Percentiles rank a stretch among this genome's conserved stretches.
phyloP scores from a whole-genome alignment of 208 protist species.

The Blastocrithidia nonstop region DNA sequence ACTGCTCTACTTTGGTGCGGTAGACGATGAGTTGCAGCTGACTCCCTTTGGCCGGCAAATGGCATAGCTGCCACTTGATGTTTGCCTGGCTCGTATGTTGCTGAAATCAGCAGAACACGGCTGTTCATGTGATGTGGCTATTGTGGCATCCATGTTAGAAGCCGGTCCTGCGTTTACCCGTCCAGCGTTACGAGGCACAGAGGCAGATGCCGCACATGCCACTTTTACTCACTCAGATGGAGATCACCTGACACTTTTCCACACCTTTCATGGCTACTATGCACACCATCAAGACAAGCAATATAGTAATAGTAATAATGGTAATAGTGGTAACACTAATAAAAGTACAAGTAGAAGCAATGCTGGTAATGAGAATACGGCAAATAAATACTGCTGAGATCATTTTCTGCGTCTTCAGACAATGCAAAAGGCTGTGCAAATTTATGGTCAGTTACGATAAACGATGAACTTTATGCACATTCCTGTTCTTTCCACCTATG shows the following conservation, averaged over 20 bases:
- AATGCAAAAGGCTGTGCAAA: constrained; percentile 46
- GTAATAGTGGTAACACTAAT: too few relatives aligned
- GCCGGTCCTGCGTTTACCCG: constrained; percentile 49
- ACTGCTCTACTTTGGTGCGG: constrained; percentile 95
- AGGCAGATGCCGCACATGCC: constrained; percentile 25
- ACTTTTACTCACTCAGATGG: constrained; percentile 37
- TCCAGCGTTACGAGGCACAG: constrained; percentile 11
- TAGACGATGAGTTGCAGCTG: constrained; percentile 89
- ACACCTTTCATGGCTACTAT: constrained; percentile 64
- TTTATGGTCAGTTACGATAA: constrained; percentile 59
- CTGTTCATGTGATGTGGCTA: constrained; percentile 65
- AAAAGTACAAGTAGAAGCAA: too few relatives aligned
- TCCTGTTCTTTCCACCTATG: constrained; percentile 42
- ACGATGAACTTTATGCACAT: constrained; percentile 35
- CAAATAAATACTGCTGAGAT: constrained; percentile 45
- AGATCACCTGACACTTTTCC: constrained; percentile 71
- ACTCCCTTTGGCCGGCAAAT: constrained; percentile 56
- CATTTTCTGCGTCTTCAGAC: constrained; percentile 53
- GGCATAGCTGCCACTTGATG: constrained; percentile 64
- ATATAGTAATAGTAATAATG: background rate
- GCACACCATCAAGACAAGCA: constrained; percentile 7
- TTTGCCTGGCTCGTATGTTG: constrained; percentile 90
- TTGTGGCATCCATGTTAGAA: constrained; percentile 82
- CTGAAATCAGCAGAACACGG: constrained; percentile 44
- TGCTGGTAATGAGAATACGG: too few relatives aligned